A percentile compares a stretch with the other conserved stretches of the same genome.
These are phyloP conservation scores for Nowakowskiella sp. DNA, from an alignment of 192 early-diverging fungal genomes.

Conservation along the genomic window DNA sequence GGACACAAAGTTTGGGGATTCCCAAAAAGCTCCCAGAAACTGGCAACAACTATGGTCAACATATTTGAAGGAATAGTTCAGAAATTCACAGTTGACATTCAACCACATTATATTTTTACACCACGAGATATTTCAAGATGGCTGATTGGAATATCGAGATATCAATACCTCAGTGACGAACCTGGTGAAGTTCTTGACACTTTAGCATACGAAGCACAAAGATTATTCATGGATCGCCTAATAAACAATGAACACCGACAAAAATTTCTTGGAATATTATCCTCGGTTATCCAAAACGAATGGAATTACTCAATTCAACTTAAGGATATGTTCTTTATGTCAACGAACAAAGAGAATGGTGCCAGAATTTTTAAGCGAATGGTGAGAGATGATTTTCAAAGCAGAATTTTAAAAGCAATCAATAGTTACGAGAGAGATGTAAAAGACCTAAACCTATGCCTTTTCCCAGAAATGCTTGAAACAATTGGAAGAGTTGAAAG, in stretches of 20 bases:
- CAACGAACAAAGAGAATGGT: background rate
- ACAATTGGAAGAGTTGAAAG: constrained; percentile 38
- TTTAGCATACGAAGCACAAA: constrained; percentile 35
- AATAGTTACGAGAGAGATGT: constrained; percentile 40
- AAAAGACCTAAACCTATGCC: constrained; percentile 29
- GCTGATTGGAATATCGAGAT: constrained; percentile 31
- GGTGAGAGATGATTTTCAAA: constrained; percentile 17
- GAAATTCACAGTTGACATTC: constrained; percentile 42
- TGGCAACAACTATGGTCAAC: constrained; percentile 37
- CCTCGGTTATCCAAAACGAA: constrained; percentile 27
- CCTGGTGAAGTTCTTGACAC: constrained; percentile 32
- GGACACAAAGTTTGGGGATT: constrained; percentile 34
- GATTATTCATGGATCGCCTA: constrained; percentile 44
- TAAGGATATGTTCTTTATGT: background rate
- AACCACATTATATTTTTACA: constrained; percentile 46
- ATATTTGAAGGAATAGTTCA: constrained; percentile 34
- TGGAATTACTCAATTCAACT: constrained; percentile 31
- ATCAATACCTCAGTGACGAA: constrained; percentile 29
- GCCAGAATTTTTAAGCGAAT: constrained; percentile 16
- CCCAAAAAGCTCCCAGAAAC: constrained; percentile 33
- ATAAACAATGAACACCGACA: constrained; percentile 24
- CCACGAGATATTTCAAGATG: constrained; percentile 43
- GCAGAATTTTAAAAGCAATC: constrained; percentile 22
- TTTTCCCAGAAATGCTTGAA: constrained; percentile 41
- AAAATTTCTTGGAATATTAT: constrained; percentile 31